Conservation (phyloP, 257 asterid genomes). For the Primulina tabacum region DNA sequence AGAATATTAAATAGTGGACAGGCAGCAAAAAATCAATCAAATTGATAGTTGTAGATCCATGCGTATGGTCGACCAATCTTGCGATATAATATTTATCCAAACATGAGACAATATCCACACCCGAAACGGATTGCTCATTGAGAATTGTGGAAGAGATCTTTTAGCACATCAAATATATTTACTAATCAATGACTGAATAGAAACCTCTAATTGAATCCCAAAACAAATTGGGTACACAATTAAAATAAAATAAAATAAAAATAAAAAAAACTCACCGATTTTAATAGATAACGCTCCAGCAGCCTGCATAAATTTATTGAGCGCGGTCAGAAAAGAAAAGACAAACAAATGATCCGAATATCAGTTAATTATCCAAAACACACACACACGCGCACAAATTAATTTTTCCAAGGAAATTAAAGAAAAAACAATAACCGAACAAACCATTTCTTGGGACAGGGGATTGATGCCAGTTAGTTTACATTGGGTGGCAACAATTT, state of each 20-base stretch:
- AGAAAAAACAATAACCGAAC: neutral
- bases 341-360: constrained; percentile 12
- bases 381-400: neutral
- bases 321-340: constrained; percentile 9
- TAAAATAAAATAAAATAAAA: no score
- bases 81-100: neutral
- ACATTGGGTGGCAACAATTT: constrained; percentile 75
- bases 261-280: constrained; percentile 58
- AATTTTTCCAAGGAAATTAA: neutral
- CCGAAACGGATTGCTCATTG: neutral
- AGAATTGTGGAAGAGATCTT: neutral
- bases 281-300: constrained; percentile 96
- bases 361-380: constrained; percentile 1
- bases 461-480: constrained; percentile 93
- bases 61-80: neutral
- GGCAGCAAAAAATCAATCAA: neutral
- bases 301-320: constrained; percentile 60
- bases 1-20: constrained; percentile 5
- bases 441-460: constrained; percentile 96
- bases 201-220: neutral
- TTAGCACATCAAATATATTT: neutral
- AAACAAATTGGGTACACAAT: neutral
- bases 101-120: neutral
- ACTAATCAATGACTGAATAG: neutral
- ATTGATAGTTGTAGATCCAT: neutral